Base-by-base conservation (phyloP, 208 protist genomes). In the Trypanosoma mega region DNA sequence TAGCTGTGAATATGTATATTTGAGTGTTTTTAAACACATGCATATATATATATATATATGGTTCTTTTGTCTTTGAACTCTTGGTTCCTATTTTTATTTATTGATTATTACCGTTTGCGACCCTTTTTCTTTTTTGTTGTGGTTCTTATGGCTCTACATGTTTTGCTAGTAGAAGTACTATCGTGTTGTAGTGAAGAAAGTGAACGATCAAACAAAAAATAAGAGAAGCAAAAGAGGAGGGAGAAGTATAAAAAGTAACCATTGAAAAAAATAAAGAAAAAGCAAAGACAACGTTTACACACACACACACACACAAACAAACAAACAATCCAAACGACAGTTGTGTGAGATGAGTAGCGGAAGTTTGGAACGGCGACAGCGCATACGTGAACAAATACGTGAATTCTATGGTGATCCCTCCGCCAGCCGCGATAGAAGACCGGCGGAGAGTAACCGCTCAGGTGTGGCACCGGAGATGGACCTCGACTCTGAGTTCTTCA, bases 401-500 rank as follows among this genome's bases (percentile, higher is more conserved):
- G 73, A 83, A 18, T 94, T 94, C 60, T 94, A 94, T 69, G 87
- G 82, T 26, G 83, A 87, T 59, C 71, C 76, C 11, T 64, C 53
- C 36, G 70, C 70, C 4, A 62, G 45, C 11, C 36, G 62, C 48
- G 64, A 45, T 21, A 43, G 18, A 52, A 57, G 14, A 24, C 31
- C 12, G 41, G 51, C 46, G 20, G 44, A 39, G 0, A 39, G 26
- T 1, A 14, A 0, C 2, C 11, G 14, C 60, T 60, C 52, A 4
- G 66, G 64, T 29, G 71, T 83, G 18, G 55, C 82, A 8, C 83
- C 83, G 0, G 74, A 84, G 61, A 71, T 95, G 63, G 78, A 91
- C 62, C 50, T 95, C 2, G 83, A 91, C 77, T 92, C 85, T 41
- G 82, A 92, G 63, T 82, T 78, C 65, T 95, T 95, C 69, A 83